These are phyloP conservation scores for Microsporum audouinii DNA, from an alignment of 2,329 filamentous ascomycete species.

Conservation along the genomic window DNA sequence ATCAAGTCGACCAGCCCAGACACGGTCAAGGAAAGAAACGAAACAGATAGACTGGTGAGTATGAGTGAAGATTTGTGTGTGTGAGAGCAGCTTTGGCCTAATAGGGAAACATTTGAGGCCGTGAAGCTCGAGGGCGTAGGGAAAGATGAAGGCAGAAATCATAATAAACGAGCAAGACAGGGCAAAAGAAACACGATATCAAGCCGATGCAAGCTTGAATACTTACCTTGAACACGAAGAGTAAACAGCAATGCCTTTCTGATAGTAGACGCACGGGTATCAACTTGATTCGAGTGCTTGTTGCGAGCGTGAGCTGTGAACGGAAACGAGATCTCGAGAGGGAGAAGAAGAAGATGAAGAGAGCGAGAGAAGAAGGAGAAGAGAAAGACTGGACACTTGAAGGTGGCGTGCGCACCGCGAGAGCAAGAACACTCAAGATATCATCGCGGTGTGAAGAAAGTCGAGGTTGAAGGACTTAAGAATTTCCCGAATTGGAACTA, in stretches of 20 bases:
- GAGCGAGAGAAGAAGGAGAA: neutral
- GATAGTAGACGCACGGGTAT: neutral
- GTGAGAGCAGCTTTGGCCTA: neutral
- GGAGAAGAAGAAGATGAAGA: slow-evolving; percentile 4
- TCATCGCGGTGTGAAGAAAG: neutral
- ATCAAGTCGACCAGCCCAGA: neutral
- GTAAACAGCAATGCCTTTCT: neutral
- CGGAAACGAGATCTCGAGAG: neutral
- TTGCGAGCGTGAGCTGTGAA: neutral
- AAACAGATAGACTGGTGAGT: neutral
- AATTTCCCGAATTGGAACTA: neutral
- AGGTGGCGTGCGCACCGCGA: neutral
- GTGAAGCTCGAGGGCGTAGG: neutral
- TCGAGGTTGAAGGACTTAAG: neutral
- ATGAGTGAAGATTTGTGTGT: neutral
- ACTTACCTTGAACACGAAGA: neutral
- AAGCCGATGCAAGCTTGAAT: neutral
- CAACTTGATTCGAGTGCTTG: neutral
- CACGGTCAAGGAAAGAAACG: neutral
- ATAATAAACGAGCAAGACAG: neutral
- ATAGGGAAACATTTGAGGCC: neutral
- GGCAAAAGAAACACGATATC: neutral
- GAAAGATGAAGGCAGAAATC: neutral
- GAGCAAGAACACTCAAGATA: neutral
- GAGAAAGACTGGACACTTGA: neutral